Evolutionary conservation across 2,329 filamentous ascomycete species (phyloP), one percentile per base, ranked within the genome.

Genomic region (Knufia petricola): DNA sequence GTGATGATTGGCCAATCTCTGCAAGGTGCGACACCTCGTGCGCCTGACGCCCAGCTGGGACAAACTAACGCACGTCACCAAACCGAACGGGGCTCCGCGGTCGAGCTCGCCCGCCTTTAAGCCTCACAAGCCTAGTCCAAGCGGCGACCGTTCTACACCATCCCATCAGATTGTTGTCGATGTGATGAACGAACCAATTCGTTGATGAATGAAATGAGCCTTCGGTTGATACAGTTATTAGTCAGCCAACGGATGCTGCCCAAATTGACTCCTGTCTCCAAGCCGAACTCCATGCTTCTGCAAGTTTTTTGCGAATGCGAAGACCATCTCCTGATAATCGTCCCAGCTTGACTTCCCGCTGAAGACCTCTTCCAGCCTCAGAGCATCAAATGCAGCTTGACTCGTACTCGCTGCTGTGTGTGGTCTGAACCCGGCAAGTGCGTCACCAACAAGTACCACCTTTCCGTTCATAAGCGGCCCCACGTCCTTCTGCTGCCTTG

Each of bases 341-440:
- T 48, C 49, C 52, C 51, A 48, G 8, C 44, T 52, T 8, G 57
- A 55, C 21, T 58, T 46, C 6, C 51, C 58, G 23, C 28, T 39
- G 45, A 61, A 59, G n/a, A 57, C 47, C 39, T 54, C 37, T 30
- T 57, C 50, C 23, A 60, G 36, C 46, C 48, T 40, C 49, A 57
- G 34, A 15, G 58, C 58, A 50, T 65, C 52, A 38, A 56, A 57
- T 1, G 64, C 64, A 10, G 63, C 63, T 52, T 73, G 69, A 8
- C 62, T 66, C 1, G 69, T 71, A 20, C 68, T 69, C 2, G 65
- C 63, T 3, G 68, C 69, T 2, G 68, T 67, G 53, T 73, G 70
- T 2, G 70, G 69, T 3, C 70, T 54, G 45, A 73, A 71, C 0
- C 66, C 65, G 0, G 69, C 67, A 1, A 72, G 52, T 1, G 69